Evolutionary conservation across 2,329 filamentous ascomycete genomes (phyloP), one percentile per base, ranked within the genome.

Genomic region (Ilyonectria mors-panacis): DNA sequence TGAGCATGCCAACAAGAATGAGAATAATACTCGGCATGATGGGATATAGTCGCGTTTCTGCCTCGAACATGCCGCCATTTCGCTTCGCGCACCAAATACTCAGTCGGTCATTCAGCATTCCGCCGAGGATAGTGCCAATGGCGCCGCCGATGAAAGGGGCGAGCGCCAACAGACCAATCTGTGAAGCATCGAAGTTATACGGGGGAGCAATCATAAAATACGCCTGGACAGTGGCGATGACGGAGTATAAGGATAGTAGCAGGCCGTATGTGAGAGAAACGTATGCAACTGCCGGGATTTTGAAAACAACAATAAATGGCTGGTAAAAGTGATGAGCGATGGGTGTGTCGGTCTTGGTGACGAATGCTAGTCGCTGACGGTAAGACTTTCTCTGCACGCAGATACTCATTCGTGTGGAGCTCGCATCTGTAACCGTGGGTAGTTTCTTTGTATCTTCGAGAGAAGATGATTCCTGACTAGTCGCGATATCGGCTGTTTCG

Each of bases 31-130:
- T 75, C 3, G 75, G 65, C 6, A 76, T 56, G 0, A 73, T 63
- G 13, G 70, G 68, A 47, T 74, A 83, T 6, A 84, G 68, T 2
- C 82, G 77, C 78, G 83, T 84, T 58, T 85, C 83, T 0, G 83
- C 81, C 67, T 84, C 82, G 55, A 81, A 83, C 13, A 81, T 77
- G 7, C 81, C 82, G 2, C 76, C 75, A 7, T 83, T 83, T 1
- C 78, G 73, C 19, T 73, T 75, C 0, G 83, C 73, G 13, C 82
- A 75, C 56, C 75, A 76, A 8, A 82, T 37, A 37, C 83, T 81
- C 0, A 76, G 78, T 68, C 74, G 74, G 63, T 85, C 83, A 2
- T 80, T 80, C 2, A 83, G 75, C 0, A 81, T 80, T 2, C 80
- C 81, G 23, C 81, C 79, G 2, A 81, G 30, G 0, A 76, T 71